These are phyloP conservation scores for Termitomyces sp. DNA, from an alignment of 768 basidiomycete species.

Conservation along the genomic window DNA sequence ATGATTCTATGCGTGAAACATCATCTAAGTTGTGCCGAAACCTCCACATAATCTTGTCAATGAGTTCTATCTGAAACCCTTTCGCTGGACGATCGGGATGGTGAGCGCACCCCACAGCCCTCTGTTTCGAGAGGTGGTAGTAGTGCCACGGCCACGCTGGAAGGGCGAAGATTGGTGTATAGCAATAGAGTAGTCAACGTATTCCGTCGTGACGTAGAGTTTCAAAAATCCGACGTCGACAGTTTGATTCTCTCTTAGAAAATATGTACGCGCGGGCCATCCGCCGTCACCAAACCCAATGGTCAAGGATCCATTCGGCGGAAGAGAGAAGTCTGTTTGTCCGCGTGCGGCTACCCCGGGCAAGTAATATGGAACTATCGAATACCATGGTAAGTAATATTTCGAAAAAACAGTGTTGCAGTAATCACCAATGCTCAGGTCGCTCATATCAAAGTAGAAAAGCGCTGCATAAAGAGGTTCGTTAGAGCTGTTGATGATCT, in stretches of 20 bases:
- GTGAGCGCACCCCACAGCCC: neutral
- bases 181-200: neutral
- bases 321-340: neutral
- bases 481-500: neutral
- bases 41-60: too few species aligned
- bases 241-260: neutral
- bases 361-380: neutral
- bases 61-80: too few species aligned
- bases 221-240: conserved; percentile 1
- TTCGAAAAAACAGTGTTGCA: too few species aligned
- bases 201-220: neutral
- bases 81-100: neutral
- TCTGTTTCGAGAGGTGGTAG: too few species aligned
- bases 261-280: neutral
- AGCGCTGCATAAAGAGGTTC: conserved; percentile 3
- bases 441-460: conserved; percentile 4
- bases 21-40: too few species aligned
- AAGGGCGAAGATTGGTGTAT: neutral
- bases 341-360: neutral
- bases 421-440: conserved; percentile 1
- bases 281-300: neutral
- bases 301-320: neutral
- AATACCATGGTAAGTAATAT: neutral
- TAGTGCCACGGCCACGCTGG: neutral
- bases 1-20: too few species aligned